These are phyloP conservation scores for Beauveria pseudobassiana DNA, from an alignment of 2,329 filamentous ascomycete genomes.

Conservation along the genomic window DNA sequence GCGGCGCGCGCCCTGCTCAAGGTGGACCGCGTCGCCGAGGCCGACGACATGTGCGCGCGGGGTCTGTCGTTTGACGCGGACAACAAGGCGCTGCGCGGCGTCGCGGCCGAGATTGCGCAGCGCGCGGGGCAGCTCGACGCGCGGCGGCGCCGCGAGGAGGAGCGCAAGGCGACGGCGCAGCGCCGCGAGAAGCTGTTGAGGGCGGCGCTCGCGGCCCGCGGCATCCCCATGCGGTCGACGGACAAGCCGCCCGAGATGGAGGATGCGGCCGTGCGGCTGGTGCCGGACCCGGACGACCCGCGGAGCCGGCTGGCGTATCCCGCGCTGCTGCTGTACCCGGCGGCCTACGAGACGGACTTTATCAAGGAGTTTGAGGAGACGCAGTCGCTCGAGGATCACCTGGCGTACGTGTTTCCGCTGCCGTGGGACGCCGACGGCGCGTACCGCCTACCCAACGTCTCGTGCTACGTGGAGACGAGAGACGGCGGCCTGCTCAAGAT, in stretches of 20 bases:
- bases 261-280: constrained; percentile 65
- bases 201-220: constrained; percentile 60
- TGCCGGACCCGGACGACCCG: constrained; percentile 65
- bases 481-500: constrained; percentile 79
- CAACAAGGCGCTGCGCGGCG: constrained; percentile 58
- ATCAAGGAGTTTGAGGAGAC: constrained; percentile 80
- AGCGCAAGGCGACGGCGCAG: constrained; percentile 46
- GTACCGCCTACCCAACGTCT: constrained; percentile 61
- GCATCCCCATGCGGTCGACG: constrained; percentile 61
- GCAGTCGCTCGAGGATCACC: constrained; percentile 66
- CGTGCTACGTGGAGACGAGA: constrained; percentile 83
- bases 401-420: constrained; percentile 77
- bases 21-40: constrained; percentile 71
- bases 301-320: constrained; percentile 68
- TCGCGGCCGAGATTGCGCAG: constrained; percentile 56
- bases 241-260: constrained; percentile 76
- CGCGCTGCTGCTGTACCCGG: constrained; percentile 76
- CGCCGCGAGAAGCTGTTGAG: constrained; percentile 54
- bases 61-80: constrained; percentile 65
- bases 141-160: constrained; percentile 47
- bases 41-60: constrained; percentile 67
- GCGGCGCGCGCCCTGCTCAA: constrained; percentile 70
- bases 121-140: constrained; percentile 49
- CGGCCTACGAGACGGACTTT: constrained; percentile 77
- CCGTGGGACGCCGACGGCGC: constrained; percentile 71